These are phyloP conservation scores for Clitoria ternatea DNA, from an alignment of 306 rosid species.

Conservation along the genomic window DNA sequence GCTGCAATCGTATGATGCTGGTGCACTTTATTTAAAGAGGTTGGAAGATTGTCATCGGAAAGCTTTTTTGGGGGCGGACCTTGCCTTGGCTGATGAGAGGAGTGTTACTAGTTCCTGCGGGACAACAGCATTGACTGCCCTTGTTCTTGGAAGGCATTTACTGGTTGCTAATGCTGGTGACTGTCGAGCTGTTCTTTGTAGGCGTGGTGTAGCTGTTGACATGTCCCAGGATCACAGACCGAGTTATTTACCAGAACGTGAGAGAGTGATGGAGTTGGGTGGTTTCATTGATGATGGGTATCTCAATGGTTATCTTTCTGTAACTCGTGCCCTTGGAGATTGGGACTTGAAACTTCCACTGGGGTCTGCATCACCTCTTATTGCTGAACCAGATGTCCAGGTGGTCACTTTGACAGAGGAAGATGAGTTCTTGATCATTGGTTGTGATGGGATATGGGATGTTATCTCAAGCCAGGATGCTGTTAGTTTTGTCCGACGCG, in stretches of 20 bases:
- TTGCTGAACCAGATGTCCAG: slow-evolving; percentile 73
- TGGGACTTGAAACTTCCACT: slow-evolving; percentile 66
- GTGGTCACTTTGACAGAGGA: slow-evolving; percentile 55
- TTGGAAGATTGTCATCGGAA: slow-evolving; percentile 67
- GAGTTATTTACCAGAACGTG: slow-evolving; percentile 53
- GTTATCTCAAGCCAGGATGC: slow-evolving; percentile 75
- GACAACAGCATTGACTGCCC: slow-evolving; percentile 79
- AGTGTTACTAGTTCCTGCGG: slow-evolving; percentile 61
- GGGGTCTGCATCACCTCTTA: slow-evolving; percentile 67
- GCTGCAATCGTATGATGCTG: slow-evolving; percentile 44
- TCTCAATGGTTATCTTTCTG: slow-evolving; percentile 61
- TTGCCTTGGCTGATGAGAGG: slow-evolving; percentile 55
- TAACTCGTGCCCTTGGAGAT: slow-evolving; percentile 82
- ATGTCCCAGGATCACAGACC: slow-evolving; percentile 82
- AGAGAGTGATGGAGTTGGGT: slow-evolving; percentile 62
- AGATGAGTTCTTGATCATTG: slow-evolving; percentile 75
- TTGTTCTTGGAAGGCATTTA: slow-evolving; percentile 70
- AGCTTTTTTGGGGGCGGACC: slow-evolving; percentile 70
- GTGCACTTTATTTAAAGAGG: slow-evolving; percentile 40
- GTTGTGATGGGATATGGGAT: slow-evolving; percentile 94
- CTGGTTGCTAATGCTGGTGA: slow-evolving; percentile 89
- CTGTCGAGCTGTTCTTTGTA: slow-evolving; percentile 85
- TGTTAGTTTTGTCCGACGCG: slow-evolving; percentile 70
- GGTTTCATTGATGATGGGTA: slow-evolving; percentile 54
- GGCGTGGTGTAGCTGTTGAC: slow-evolving; percentile 62